Conservation (phyloP, 768 basidiomycete genomes). For the Suillus subluteus region DNA sequence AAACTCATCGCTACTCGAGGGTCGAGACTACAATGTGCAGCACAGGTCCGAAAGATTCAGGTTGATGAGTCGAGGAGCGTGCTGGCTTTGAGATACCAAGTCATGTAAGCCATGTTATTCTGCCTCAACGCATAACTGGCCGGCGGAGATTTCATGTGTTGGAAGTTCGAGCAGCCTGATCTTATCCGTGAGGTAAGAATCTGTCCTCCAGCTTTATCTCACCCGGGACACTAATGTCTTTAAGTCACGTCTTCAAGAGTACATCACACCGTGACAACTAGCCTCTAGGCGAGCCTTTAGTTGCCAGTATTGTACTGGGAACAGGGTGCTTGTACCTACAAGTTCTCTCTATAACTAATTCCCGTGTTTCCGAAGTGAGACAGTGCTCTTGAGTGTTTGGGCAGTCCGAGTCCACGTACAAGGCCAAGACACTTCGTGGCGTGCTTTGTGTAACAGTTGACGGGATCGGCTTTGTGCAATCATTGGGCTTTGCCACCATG, state of each 20-base stretch:
- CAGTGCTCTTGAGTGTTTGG: neutral
- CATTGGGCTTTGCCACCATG: neutral
- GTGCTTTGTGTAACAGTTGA: neutral
- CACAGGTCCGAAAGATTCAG: neutral
- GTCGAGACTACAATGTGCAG: neutral
- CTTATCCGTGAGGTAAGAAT: neutral
- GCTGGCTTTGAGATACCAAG: neutral
- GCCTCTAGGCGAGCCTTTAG: neutral
- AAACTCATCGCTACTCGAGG: neutral
- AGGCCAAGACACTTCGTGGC: neutral
- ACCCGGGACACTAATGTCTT: neutral
- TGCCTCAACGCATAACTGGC: neutral
- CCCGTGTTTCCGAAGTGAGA: slow-evolving; percentile 1
- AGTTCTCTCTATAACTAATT: neutral
- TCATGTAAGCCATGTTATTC: neutral
- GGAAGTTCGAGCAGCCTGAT: neutral
- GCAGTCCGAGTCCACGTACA: neutral
- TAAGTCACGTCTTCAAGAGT: neutral
- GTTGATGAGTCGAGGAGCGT: neutral
- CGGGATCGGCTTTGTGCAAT: neutral
- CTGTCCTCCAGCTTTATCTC: neutral
- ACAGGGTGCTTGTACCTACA: neutral
- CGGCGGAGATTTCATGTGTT: neutral
- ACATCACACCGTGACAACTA: no score
- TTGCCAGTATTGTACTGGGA: neutral